Percentiles rank a stretch among this genome's conserved stretches.
These are phyloP conservation scores for Triticum aestivum DNA, from an alignment of 176 grass and related monocot species.

Conservation along the genomic window DNA sequence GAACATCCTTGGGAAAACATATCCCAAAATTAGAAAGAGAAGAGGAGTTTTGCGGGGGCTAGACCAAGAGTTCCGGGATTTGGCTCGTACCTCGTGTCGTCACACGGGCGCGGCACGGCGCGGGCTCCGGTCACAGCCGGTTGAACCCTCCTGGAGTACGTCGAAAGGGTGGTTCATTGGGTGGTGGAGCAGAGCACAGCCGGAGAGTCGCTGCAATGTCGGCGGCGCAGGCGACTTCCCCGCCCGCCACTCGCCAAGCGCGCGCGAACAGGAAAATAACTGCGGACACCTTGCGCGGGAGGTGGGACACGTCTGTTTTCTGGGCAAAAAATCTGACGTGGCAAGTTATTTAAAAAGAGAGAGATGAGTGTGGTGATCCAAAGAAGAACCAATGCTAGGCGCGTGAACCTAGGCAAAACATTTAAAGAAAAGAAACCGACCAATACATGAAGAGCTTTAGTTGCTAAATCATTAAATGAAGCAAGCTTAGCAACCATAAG, in stretches of 20 bases:
- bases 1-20: not conserved
- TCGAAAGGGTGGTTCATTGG: not conserved
- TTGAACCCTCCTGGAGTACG: not conserved
- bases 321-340: no score
- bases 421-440: no score
- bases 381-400: no score
- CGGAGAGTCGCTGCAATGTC: not conserved
- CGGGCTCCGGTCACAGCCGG: not conserved
- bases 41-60: not conserved
- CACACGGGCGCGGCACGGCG: not conserved
- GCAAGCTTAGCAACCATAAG: no score
- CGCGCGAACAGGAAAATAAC: no score
- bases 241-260: not conserved
- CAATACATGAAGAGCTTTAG: no score
- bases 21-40: not conserved
- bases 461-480: no score
- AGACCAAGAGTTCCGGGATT: not conserved
- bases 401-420: no score
- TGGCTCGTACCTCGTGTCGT: not conserved
- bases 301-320: no score
- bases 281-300: no score
- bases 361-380: no score
- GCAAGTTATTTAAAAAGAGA: no score
- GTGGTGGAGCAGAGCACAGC: not conserved
- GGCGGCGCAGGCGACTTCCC: not conserved